phyloP scores from a whole-genome alignment of 1,284 basidiomycete species.

The Garcileccinum viscosum region DNA sequence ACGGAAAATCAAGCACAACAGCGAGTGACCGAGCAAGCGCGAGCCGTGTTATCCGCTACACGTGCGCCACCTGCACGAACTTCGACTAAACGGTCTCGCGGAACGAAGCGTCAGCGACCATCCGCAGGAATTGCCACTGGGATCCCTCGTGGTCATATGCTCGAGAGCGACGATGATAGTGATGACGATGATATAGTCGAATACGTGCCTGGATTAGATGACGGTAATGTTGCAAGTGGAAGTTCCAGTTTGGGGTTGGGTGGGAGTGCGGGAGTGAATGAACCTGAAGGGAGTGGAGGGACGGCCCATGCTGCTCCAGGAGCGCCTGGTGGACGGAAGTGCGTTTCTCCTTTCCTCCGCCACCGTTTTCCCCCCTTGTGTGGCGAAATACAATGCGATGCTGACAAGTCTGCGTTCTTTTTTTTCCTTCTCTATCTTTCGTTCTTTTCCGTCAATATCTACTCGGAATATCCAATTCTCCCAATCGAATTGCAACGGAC shows the following conservation, averaged over 20 bases:
- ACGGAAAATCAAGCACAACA: constrained; percentile 8
- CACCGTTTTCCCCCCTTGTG: not conserved
- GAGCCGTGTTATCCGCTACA: not conserved
- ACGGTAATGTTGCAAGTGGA: constrained; percentile 3
- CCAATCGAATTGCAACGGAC: constrained; percentile 6
- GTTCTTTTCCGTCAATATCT: constrained; percentile 3
- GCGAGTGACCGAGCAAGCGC: constrained; percentile 2
- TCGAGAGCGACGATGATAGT: constrained; percentile 39
- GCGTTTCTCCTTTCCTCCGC: constrained; percentile 17
- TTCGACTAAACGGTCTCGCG: constrained; percentile 30
- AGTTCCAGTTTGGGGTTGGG: not conserved
- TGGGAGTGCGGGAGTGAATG: constrained; percentile 4
- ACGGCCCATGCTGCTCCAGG: constrained; percentile 15
- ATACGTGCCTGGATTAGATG: constrained; percentile 22
- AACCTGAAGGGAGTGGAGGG: constrained; percentile 16
- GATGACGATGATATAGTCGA: constrained; percentile 39
- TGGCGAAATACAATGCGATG: constrained; percentile 1
- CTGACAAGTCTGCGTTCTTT: constrained; percentile 21
- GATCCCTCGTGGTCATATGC: constrained; percentile 8
- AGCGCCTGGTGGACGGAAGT: constrained; percentile 34
- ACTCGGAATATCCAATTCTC: not conserved
- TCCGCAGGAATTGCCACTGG: not conserved
- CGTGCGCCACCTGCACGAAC: constrained; percentile 9
- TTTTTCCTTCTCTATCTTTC: not conserved
- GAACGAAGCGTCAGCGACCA: constrained; percentile 26